Evolutionary conservation across 176 grass and related monocot genomes (phyloP).

Genomic region (Metroxylon sagu): DNA sequence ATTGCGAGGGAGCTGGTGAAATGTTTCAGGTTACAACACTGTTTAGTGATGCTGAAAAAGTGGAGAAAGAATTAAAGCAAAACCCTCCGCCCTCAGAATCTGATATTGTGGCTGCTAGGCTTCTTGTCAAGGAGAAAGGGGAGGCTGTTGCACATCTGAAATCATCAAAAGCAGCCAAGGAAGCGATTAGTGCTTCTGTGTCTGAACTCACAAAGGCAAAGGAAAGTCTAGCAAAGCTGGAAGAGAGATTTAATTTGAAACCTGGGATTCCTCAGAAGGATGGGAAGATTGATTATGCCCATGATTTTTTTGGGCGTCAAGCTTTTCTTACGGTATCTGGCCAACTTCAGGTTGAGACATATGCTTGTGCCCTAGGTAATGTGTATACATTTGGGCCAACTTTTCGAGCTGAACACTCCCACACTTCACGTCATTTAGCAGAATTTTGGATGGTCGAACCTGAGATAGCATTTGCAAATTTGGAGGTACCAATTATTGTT

Average conservation of each 20-base stretch:
- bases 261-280: constrained; percentile 53
- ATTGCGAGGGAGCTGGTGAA: constrained; percentile 95
- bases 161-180: constrained; percentile 60
- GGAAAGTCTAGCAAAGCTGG: constrained; percentile 48
- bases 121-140: constrained; percentile 64
- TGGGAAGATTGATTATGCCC: constrained; percentile 59
- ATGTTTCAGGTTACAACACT: constrained; percentile 93
- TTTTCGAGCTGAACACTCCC: constrained; percentile 83
- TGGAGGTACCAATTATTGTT: constrained; percentile 43
- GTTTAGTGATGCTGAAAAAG: constrained; percentile 72
- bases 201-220: constrained; percentile 57
- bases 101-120: constrained; percentile 59
- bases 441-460: constrained; percentile 99
- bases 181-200: constrained; percentile 54
- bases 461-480: constrained; percentile 90
- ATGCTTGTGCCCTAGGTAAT: constrained; percentile 76
- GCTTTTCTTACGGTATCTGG: constrained; percentile 96
- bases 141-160: constrained; percentile 51
- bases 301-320: constrained; percentile 81
- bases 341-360: constrained; percentile 96
- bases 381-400: constrained; percentile 97
- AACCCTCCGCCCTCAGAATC: constrained; percentile 64
- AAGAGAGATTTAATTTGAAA: constrained; percentile 89
- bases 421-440: constrained; percentile 79
- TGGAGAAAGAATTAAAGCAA: constrained; percentile 68